Evolutionary conservation across 2,329 filamentous ascomycete species (phyloP), one percentile per base, ranked within the genome.

Genomic region (Pestalotiopsis sp.): DNA sequence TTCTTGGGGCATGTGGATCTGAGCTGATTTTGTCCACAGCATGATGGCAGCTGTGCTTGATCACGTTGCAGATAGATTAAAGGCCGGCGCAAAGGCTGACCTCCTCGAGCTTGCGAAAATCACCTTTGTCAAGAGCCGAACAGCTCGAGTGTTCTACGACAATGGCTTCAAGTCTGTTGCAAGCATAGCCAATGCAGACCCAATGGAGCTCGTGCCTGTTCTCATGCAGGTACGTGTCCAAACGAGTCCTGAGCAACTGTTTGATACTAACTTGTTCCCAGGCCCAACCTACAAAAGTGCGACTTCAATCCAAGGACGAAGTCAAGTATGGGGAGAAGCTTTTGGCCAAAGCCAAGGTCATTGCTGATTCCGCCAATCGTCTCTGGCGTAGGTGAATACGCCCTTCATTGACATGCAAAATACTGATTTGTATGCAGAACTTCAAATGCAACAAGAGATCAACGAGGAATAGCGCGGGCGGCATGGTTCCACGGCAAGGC

Each of bases 111-210:
- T 94, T 74, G 87, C 91, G 1, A 88, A 90, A 76, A 88, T 94
- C 55, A 89, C 91, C 0, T 94, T 91, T 74, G 86, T 94, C 72
- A 94, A 94, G 77, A 93, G 91, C 74, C 88, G 91, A 66, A 94
- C 92, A 14, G 92, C 92, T 20, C 79, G 87, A 14, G 83, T 93
- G 5, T 91, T 94, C 69, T 92, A 91, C 84, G 92, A 94, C 67
- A 93, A 91, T 75, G 92, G 92, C 1, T 91, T 91, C 74, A 90
- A 88, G 73, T 90, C 86, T 26, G 81, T 94, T 35, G 88, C 89
- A 44, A 84, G 87, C 3, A 82, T 94, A 61, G 91, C 92, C 4
- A 91, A 91, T 71, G 90, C 91, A 0, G 86, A 91, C 69, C 85
- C 89, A 0, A 85, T 85, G 68, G 91, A 92, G 70, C 81, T 94